phyloP scores from a whole-genome alignment of 2,329 filamentous ascomycete genomes.

The Colletotrichum somersetense region DNA sequence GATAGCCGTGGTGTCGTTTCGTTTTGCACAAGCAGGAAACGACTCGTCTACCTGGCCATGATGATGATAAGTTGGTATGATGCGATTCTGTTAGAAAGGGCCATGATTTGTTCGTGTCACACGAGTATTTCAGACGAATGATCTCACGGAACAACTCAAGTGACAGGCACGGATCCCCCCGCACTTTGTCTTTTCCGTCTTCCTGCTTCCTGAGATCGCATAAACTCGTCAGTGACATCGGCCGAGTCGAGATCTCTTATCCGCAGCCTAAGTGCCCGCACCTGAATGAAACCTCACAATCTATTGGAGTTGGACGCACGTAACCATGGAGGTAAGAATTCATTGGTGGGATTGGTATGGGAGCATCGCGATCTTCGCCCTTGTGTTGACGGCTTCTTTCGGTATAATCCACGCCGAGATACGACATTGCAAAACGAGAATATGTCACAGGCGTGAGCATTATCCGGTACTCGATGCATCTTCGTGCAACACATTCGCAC shows the following conservation, averaged over 20 bases:
- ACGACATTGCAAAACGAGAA: conserved; percentile 11
- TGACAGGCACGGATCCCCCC: conserved; percentile 20
- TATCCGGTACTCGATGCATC: not conserved
- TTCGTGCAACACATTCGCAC: not conserved
- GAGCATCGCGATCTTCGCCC: conserved; percentile 19
- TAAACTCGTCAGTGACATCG: not conserved
- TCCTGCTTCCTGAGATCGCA: conserved; percentile 9
- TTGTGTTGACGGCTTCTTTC: conserved; percentile 21
- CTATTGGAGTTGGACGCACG: not conserved
- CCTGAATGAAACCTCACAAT: not conserved
- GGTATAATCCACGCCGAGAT: conserved; percentile 38
- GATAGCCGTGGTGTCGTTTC: too few species aligned
- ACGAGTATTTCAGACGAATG: conserved; percentile 20
- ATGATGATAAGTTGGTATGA: not conserved
- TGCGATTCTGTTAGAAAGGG: too few species aligned
- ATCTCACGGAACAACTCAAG: conserved; percentile 17
- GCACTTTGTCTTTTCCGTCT: conserved; percentile 14
- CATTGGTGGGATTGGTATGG: conserved; percentile 38
- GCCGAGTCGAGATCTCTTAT: conserved; percentile 2
- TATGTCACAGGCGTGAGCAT: not conserved
- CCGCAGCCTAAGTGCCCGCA: conserved; percentile 5
- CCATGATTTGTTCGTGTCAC: too few species aligned
- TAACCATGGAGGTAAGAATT: not conserved
- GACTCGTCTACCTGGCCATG: too few species aligned
- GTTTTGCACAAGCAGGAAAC: not conserved